phyloP scores from a whole-genome alignment of 495 filamentous ascomycete genomes.

The Staphylotrichum tortipilum region DNA sequence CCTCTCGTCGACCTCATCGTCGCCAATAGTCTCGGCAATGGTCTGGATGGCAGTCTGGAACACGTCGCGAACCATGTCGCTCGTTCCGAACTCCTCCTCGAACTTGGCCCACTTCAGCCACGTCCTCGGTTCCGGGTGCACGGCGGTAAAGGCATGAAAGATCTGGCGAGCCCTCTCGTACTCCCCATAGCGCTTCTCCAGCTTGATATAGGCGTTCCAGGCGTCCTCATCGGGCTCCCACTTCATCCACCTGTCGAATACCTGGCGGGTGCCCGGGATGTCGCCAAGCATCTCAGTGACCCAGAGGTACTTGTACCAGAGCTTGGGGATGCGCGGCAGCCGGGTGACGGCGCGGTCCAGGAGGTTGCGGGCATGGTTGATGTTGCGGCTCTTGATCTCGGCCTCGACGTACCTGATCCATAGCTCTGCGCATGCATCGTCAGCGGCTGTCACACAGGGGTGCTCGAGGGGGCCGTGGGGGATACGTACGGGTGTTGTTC shows the following conservation, averaged over 20 bases:
- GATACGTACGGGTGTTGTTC: slow-evolving; percentile 69
- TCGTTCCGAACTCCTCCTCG: slow-evolving; percentile 89
- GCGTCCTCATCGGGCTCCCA: slow-evolving; percentile 97
- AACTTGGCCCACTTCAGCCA: slow-evolving; percentile 99
- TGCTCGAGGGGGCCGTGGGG: slow-evolving; percentile 7
- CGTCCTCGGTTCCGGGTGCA: slow-evolving; percentile 90
- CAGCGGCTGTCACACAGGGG: background rate
- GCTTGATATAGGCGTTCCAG: slow-evolving; percentile 91
- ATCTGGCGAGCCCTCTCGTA: slow-evolving; percentile 76
- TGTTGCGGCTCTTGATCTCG: slow-evolving; percentile 93
- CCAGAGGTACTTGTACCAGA: slow-evolving; percentile 99
- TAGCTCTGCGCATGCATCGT: slow-evolving; percentile 15
- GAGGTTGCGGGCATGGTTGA: slow-evolving; percentile 93
- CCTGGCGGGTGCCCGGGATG: slow-evolving; percentile 82
- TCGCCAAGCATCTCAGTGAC: slow-evolving; percentile 97
- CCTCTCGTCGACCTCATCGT: slow-evolving; percentile 94
- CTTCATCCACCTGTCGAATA: slow-evolving; percentile 97
- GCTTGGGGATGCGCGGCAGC: slow-evolving; percentile 80
- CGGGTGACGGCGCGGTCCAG: slow-evolving; percentile 92
- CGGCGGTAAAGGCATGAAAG: slow-evolving; percentile 82
- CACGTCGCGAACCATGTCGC: slow-evolving; percentile 84
- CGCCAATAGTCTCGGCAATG: slow-evolving; percentile 81
- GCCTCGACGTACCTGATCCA: slow-evolving; percentile 87
- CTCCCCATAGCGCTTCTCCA: slow-evolving; percentile 92
- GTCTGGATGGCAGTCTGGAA: slow-evolving; percentile 84